Percentiles rank a stretch among this genome's conserved stretches.
phyloP scores from a whole-genome alignment of 495 filamentous ascomycete genomes.

The Cercophora sp. region DNA sequence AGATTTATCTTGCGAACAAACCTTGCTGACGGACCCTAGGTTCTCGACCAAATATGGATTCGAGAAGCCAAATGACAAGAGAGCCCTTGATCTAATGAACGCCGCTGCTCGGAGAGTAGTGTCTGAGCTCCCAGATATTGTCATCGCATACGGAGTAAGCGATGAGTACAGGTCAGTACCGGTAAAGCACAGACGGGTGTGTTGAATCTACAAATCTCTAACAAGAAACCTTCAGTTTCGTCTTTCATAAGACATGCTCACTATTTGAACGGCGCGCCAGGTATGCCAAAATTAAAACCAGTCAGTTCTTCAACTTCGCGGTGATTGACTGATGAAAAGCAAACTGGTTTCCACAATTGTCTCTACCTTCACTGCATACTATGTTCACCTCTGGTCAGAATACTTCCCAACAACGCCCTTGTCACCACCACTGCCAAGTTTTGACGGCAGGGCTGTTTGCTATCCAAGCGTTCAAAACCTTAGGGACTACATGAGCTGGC shows the following conservation, averaged over 20 bases:
- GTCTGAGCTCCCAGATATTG: constrained; percentile 78
- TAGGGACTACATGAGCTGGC: constrained; percentile 93
- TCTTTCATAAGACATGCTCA: constrained; percentile 73
- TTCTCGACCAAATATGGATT: constrained; percentile 80
- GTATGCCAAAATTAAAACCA: constrained; percentile 39
- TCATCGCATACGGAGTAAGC: constrained; percentile 85
- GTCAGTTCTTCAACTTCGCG: not conserved
- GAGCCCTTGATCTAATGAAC: constrained; percentile 92
- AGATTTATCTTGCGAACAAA: not conserved
- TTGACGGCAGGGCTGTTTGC: constrained; percentile 85
- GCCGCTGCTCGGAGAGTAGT: constrained; percentile 78
- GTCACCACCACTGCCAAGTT: constrained; percentile 73
- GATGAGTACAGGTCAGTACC: constrained; percentile 80
- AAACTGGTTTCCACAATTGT: constrained; percentile 89
- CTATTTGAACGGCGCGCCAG: constrained; percentile 85
- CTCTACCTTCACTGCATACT: constrained; percentile 90
- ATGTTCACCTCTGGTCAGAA: constrained; percentile 72
- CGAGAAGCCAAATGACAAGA: constrained; percentile 84
- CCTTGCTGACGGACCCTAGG: constrained; percentile 33
- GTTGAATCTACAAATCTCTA: not conserved
- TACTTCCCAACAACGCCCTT: constrained; percentile 69
- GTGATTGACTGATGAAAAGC: no score
- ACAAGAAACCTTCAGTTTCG: constrained; percentile 58
- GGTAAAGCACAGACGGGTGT: not conserved
- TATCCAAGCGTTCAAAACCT: constrained; percentile 78